phyloP scores from a whole-genome alignment of 2,329 filamentous ascomycete species.

The Trichoderma sp. region DNA sequence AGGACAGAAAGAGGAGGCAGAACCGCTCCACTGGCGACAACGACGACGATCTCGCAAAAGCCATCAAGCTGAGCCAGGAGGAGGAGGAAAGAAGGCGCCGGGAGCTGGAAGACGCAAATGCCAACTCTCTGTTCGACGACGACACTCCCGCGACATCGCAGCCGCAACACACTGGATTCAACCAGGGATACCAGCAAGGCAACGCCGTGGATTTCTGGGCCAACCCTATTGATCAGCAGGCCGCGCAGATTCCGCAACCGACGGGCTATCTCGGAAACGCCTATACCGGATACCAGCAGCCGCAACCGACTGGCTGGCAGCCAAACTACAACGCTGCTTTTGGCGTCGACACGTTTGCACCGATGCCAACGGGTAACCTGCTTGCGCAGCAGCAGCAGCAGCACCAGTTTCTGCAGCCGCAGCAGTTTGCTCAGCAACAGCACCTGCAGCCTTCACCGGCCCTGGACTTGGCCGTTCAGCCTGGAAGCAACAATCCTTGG shows the following conservation, averaged over 20 bases:
- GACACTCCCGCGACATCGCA: conserved; percentile 61
- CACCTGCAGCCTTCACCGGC: conserved; percentile 40
- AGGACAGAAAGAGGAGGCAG: conserved; percentile 76
- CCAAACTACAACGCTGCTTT: conserved; percentile 70
- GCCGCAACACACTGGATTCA: conserved; percentile 83
- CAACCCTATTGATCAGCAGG: conserved; percentile 80
- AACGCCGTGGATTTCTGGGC: conserved; percentile 96
- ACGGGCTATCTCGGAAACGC: conserved; percentile 69
- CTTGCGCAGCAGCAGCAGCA: conserved; percentile 39
- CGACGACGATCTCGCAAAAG: conserved; percentile 91
- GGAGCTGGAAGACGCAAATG: conserved; percentile 85
- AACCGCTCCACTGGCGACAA: conserved; percentile 59
- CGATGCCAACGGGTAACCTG: background rate
- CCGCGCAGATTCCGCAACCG: conserved; percentile 55
- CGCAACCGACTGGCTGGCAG: conserved; percentile 53
- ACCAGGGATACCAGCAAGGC: conserved; percentile 97
- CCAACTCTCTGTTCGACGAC: conserved; percentile 86
- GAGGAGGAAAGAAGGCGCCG: conserved; percentile 88
- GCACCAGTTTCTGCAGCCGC: conserved; percentile 42
- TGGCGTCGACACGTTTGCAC: conserved; percentile 39
- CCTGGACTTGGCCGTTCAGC: conserved; percentile 65
- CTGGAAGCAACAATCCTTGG: conserved; percentile 96
- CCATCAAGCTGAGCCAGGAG: conserved; percentile 90
- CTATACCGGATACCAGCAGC: conserved; percentile 56
- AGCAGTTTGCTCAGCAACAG: conserved; percentile 44